Percentiles rank a stretch among this genome's conserved stretches.
phyloP scores from a whole-genome alignment of 495 filamentous ascomycete species.

The Neurospora hispaniola region DNA sequence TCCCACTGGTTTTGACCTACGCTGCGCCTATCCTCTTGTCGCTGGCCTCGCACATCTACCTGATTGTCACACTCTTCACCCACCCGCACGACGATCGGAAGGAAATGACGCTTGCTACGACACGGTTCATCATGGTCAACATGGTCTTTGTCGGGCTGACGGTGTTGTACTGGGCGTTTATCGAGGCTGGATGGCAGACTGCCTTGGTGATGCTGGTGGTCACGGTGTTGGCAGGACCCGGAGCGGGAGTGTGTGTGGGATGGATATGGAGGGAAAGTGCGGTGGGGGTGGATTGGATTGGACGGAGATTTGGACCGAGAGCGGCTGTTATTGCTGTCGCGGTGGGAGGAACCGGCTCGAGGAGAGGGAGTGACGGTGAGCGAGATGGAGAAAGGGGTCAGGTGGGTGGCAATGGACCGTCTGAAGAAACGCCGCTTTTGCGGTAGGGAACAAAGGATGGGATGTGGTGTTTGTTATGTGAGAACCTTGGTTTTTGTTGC shows the following conservation, averaged over 20 bases:
- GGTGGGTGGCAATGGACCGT: neutral
- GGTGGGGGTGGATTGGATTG: conserved; percentile 15
- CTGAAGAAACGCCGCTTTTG: conserved; percentile 24
- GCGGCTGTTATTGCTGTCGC: conserved; percentile 20
- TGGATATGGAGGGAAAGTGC: conserved; percentile 27
- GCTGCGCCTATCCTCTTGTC: conserved; percentile 25
- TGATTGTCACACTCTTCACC: conserved; percentile 20
- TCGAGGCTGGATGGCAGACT: conserved; percentile 26
- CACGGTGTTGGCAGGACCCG: conserved; percentile 25
- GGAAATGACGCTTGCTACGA: conserved; percentile 28
- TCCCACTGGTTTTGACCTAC: conserved; percentile 21
- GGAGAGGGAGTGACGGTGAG: neutral
- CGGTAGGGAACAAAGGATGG: conserved; percentile 2
- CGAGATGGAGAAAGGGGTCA: neutral
- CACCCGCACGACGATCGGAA: conserved; percentile 21
- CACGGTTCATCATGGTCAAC: conserved; percentile 27
- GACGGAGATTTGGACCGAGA: neutral
- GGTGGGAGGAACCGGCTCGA: conserved; percentile 9
- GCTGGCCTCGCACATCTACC: conserved; percentile 17
- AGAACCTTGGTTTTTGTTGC: neutral
- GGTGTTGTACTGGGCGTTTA: conserved; percentile 31
- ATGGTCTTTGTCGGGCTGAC: conserved; percentile 24
- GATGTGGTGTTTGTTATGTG: too few relatives aligned
- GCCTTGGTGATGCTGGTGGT: conserved; percentile 17
- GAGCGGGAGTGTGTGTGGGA: conserved; percentile 27